These are phyloP conservation scores for Stachybotrys chlorohalonatus DNA, from an alignment of 2,329 filamentous ascomycete genomes.

Conservation along the genomic window DNA sequence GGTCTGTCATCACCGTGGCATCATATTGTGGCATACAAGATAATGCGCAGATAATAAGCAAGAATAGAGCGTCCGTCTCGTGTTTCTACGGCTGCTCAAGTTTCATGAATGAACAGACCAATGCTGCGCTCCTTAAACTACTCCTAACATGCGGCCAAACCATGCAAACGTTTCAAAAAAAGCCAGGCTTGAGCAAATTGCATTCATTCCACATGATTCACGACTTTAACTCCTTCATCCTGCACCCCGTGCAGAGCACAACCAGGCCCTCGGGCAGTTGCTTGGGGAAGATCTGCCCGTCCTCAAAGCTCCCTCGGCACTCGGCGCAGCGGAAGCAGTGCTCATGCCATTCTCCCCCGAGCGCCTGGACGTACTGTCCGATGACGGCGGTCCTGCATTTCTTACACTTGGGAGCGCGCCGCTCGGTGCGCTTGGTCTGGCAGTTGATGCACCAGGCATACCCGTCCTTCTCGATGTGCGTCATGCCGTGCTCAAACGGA, in stretches of 20 bases:
- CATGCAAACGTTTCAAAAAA: too few relatives aligned
- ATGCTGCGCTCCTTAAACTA: too few relatives aligned
- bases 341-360: conserved; percentile 90
- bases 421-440: conserved; percentile 84
- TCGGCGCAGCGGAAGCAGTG: conserved; percentile 76
- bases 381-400: conserved; percentile 79
- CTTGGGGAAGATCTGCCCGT: conserved; percentile 57
- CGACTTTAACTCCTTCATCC: conserved; percentile 50
- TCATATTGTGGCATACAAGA: too few relatives aligned
- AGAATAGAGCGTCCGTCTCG: too few relatives aligned
- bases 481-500: conserved; percentile 68
- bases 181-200: neutral
- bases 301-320: conserved; percentile 51
- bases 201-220: conserved; percentile 10
- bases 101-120: too few relatives aligned
- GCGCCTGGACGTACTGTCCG: conserved; percentile 79
- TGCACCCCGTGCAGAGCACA: conserved; percentile 53
- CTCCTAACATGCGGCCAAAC: too few relatives aligned
- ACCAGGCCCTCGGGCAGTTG: conserved; percentile 38
- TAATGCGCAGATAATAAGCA: too few relatives aligned
- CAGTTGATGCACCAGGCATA: conserved; percentile 95
- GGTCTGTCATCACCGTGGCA: too few relatives aligned
- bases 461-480: conserved; percentile 85
- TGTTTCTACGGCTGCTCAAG: too few relatives aligned
- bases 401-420: conserved; percentile 78